phyloP scores from a whole-genome alignment of 768 basidiomycete genomes.

The Leccinum truebloodii region DNA sequence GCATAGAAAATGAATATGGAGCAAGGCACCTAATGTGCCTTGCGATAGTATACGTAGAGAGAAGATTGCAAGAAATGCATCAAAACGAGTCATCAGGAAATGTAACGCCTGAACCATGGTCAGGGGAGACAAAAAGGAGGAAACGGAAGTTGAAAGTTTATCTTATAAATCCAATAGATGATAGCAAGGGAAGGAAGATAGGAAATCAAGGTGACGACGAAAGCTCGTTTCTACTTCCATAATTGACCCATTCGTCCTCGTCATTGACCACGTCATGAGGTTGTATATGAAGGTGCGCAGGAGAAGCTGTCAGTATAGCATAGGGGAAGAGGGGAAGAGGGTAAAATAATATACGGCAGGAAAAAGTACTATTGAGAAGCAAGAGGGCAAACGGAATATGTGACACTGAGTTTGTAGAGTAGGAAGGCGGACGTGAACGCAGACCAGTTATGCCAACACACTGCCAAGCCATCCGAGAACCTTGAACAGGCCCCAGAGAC shows the following conservation, averaged over 20 bases:
- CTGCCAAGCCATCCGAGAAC: constrained; percentile 37
- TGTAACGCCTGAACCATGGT: not conserved
- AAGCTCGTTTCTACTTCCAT: not conserved
- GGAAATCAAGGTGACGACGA: not conserved
- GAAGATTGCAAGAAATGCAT: not conserved
- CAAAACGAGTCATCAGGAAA: not conserved
- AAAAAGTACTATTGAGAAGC: not conserved
- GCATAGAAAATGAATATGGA: not conserved
- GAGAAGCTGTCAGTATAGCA: not conserved
- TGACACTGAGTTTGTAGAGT: not conserved
- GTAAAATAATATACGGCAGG: not conserved
- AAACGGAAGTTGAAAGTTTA: not conserved
- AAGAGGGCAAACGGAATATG: not conserved
- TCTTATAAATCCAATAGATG: not conserved
- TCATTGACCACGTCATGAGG: constrained; percentile 1
- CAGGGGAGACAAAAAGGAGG: not conserved
- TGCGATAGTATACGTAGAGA: not conserved
- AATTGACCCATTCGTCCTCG: not conserved
- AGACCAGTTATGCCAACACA: constrained; percentile 15
- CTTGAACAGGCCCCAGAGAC: constrained; percentile 58
- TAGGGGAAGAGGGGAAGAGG: not conserved
- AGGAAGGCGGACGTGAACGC: not conserved
- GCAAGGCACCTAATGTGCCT: not conserved
- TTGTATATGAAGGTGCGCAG: not conserved
- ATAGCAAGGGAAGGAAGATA: not conserved